Evolutionary conservation across 495 filamentous ascomycete genomes (phyloP).

Genomic region (Podospora conica): DNA sequence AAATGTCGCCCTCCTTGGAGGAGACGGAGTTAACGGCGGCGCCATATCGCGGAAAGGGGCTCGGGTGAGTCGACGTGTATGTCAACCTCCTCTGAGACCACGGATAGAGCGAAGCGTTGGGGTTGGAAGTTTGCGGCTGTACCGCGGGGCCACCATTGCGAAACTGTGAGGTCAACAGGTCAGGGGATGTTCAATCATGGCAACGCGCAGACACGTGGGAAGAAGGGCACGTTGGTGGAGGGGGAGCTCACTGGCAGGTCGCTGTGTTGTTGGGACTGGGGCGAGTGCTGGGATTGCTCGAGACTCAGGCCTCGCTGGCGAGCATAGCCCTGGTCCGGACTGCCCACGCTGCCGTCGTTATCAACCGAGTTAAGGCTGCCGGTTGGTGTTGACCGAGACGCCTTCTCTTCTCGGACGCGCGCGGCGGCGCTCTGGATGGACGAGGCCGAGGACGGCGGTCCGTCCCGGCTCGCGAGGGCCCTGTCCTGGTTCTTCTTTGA

Average conservation of each 20-base stretch:
- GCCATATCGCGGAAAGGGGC: conserved; percentile 94
- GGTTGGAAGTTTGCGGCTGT: conserved; percentile 28
- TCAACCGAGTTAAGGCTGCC: conserved; percentile 50
- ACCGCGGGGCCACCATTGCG: conserved; percentile 35
- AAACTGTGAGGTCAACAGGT: conserved; percentile 27
- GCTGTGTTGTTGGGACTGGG: conserved; percentile 26
- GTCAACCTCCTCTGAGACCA: conserved; percentile 90
- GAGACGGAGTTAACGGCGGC: conserved; percentile 88
- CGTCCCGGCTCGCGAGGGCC: conserved; percentile 41
- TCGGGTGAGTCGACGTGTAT: conserved; percentile 73
- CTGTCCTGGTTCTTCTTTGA: conserved; percentile 59
- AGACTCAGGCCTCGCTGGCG: conserved; percentile 34
- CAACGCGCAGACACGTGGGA: conserved; percentile 9
- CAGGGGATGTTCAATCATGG: not conserved
- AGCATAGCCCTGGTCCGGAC: conserved; percentile 43
- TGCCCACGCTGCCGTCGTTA: conserved; percentile 41
- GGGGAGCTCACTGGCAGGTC: conserved; percentile 43
- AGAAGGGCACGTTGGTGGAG: not conserved
- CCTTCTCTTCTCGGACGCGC: conserved; percentile 44
- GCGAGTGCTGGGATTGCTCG: conserved; percentile 30
- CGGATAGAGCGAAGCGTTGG: conserved; percentile 70
- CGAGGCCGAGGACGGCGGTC: conserved; percentile 31
- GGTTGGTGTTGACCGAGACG: conserved; percentile 46
- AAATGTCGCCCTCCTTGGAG: conserved; percentile 95
- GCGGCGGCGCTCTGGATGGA: conserved; percentile 33